A percentile compares a stretch with the other conserved stretches of the same genome.
These are phyloP conservation scores for Diplodia corticola DNA, from an alignment of 2,329 filamentous ascomycete genomes.

Conservation along the genomic window DNA sequence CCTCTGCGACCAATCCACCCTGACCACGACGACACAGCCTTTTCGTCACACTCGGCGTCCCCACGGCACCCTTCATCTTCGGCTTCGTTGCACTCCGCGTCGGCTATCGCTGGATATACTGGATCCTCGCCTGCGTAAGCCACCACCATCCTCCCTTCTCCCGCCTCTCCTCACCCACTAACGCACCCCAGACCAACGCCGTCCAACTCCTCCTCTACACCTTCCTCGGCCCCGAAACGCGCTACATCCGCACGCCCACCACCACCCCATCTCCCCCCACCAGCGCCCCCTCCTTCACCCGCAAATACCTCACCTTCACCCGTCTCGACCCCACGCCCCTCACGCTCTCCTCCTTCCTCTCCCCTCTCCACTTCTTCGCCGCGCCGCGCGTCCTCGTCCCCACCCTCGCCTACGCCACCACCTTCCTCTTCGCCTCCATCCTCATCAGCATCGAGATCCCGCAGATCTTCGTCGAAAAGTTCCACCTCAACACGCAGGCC, in stretches of 20 bases:
- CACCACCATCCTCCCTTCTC: too few species aligned
- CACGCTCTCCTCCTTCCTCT: slow-evolving; percentile 51
- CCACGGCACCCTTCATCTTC: slow-evolving; percentile 43
- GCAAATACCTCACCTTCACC: slow-evolving; percentile 45
- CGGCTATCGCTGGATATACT: slow-evolving; percentile 63
- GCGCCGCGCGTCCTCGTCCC: slow-evolving; percentile 54
- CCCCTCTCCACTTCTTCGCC: slow-evolving; percentile 50
- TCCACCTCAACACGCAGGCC: slow-evolving; percentile 58
- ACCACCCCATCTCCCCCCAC: slow-evolving; percentile 27
- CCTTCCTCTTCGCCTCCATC: slow-evolving; percentile 57
- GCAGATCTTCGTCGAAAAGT: slow-evolving; percentile 57
- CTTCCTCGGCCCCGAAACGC: slow-evolving; percentile 57
- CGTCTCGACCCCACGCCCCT: slow-evolving; percentile 56
- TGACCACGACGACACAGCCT: slow-evolving; percentile 27
- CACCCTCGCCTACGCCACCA: slow-evolving; percentile 55
- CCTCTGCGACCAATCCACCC: neutral
- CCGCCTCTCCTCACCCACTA: neutral
- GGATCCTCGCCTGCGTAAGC: slow-evolving; percentile 53
- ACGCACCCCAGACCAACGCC: slow-evolving; percentile 58
- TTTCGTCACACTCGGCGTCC: slow-evolving; percentile 53
- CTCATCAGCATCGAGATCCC: slow-evolving; percentile 61
- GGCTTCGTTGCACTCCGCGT: slow-evolving; percentile 53
- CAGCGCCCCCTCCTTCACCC: slow-evolving; percentile 43
- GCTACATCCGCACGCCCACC: slow-evolving; percentile 49
- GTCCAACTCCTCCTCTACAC: slow-evolving; percentile 59